phyloP scores from a whole-genome alignment of 257 asterid genomes.

The Plantago ovata region DNA sequence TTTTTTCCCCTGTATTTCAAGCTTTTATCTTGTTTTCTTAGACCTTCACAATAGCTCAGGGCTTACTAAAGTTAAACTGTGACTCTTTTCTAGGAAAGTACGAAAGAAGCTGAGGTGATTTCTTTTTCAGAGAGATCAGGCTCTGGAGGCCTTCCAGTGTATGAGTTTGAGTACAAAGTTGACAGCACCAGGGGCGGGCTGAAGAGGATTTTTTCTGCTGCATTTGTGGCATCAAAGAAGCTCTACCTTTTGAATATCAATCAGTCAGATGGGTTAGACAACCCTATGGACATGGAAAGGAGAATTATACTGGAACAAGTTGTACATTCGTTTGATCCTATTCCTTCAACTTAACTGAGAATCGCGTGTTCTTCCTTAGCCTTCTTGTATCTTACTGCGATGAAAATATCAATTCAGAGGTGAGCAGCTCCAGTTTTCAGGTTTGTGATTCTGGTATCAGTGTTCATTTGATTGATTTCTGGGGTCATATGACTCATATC shows the following conservation, averaged over 20 bases:
- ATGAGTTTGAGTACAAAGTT: slow-evolving; percentile 82
- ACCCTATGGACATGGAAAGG: slow-evolving; percentile 47
- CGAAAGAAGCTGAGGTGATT: slow-evolving; percentile 77
- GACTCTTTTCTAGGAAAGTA: slow-evolving; percentile 62
- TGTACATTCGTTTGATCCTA: slow-evolving; percentile 71
- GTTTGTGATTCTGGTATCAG: slow-evolving; percentile 8
- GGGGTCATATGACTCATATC: no score
- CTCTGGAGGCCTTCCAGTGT: slow-evolving; percentile 60
- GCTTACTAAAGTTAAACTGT: slow-evolving; percentile 1
- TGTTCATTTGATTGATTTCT: neutral
- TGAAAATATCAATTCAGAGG: slow-evolving; percentile 10
- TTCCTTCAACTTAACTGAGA: slow-evolving; percentile 36
- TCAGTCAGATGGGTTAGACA: slow-evolving; percentile 60
- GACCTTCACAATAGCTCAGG: neutral
- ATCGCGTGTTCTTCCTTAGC: slow-evolving; percentile 2
- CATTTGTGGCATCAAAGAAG: slow-evolving; percentile 72
- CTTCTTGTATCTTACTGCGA: slow-evolving; percentile 4
- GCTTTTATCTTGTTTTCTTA: slow-evolving; percentile 4
- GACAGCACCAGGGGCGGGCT: slow-evolving; percentile 91
- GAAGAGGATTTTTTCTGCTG: slow-evolving; percentile 88
- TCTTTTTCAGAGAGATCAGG: slow-evolving; percentile 71
- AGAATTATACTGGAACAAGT: slow-evolving; percentile 62
- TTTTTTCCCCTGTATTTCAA: neutral
- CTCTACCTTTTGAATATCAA: slow-evolving; percentile 77
- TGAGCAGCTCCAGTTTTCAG: slow-evolving; percentile 13